Base-by-base conservation (phyloP, 2,329 filamentous ascomycete species). In the Alternaria ventricosa region DNA sequence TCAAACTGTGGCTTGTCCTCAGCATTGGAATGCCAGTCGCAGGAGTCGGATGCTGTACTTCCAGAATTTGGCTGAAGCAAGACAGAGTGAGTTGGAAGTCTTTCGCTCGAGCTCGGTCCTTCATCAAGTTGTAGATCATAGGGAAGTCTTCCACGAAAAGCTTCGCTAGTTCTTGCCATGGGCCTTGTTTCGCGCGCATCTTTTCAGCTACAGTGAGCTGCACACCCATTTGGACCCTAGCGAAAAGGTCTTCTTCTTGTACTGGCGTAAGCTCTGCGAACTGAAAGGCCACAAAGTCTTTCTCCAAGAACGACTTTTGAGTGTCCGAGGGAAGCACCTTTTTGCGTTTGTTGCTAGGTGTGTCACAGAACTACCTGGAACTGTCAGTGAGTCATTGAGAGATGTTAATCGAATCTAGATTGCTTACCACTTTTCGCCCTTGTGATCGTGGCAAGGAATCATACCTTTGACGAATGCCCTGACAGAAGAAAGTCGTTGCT, bases 181-280 rank as follows among this genome's bases (percentile, higher is more conserved):
- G 77, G 1, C 82, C 83, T 0, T 77, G 81, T 53, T 79, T 78
- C 20, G 83, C 84, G 51, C 80, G 78, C 71, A 85, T 80, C 66
- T 83, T 84, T 66, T 85, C 84, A 0, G 82, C 83, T 9, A 77
- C 72, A 4, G 78, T 82, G 5, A 85, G 76, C 28, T 80, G 79
- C 7, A 84, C 71, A 9, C 83, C 84, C 62, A 82, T 78, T 56
- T 85, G 83, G 0, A 85, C 83, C 13, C 83, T 74, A 7, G 82
- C 79, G 63, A 85, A 85, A 53, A 85, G 77, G 11, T 84, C 84
- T 59, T 85, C 83, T 63, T 85, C 83, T 56, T 84, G 82, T 12
- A 78, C 74, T 12, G 72, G 62, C 5, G 70, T 75, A 4, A 85
- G 68, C 20, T 81, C 72, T 6, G 72, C 65, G 64, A 82, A 84